Evolutionary conservation across 306 rosid species (phyloP), one percentile per base, ranked within the genome.

Genomic region (Sphenostylis stenocarpa): DNA sequence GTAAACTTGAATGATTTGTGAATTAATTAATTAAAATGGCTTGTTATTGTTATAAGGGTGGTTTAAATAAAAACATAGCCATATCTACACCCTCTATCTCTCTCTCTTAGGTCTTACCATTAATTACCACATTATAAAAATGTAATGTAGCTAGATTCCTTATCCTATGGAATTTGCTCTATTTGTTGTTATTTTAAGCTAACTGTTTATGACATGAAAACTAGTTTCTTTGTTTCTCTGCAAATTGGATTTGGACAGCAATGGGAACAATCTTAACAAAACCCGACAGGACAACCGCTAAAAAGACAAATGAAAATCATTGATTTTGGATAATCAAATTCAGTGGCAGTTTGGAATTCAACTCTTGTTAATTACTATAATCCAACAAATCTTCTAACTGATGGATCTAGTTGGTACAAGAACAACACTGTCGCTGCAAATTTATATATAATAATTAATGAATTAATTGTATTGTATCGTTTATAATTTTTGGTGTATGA

Each of bases 231-330:
- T n/a, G n/a, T 56, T 58, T 58, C 11, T 58, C 39, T 7, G 45
- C 29, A 63, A 63, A 34, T 34, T 63, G 69, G 47, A 34, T 17
- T 34, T 63, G 28, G 47, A 63, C 34, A 20, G 51, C 34, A 66
- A 21, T 63, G 5, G 29, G 53, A 66, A 20, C 72, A 41, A 67
- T 43, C 71, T 65, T 65, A 20, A 20, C 26, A 38, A 21, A 39
- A 19, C 34, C 19, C 52, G 52, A 39, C 71, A 65, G 17, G 72
- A 14, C 21, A 41, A 67, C 53, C 23, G 72, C 55, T 41, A 21
- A 23, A 41, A 23, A 41, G 72, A 67, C 72, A 67, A 67, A 67
- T 14, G 52, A 67, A 20, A 38, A 41, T 66, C 71, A 19, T 65
- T 39, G 51, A 19, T 11, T 60, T 61, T 61, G 44, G 24, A 16